phyloP scores from a whole-genome alignment of 176 grass and related monocot species.

The Carex pumila region DNA sequence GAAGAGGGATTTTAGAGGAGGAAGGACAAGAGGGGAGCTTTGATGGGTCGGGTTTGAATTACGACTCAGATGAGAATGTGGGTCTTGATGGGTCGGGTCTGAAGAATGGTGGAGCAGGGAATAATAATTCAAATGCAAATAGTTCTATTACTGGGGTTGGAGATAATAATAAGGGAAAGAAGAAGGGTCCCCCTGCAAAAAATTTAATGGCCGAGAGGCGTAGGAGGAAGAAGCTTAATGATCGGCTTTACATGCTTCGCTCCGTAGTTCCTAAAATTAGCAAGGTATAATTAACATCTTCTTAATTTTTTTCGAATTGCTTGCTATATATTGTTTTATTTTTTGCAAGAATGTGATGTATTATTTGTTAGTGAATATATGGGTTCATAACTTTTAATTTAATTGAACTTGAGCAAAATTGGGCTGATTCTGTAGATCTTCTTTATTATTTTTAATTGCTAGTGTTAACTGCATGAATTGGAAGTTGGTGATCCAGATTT shows the following conservation, averaged over 20 bases:
- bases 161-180: conserved; percentile 68
- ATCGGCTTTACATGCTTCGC: conserved; percentile 96
- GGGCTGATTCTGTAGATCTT: not conserved
- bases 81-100: conserved; percentile 24
- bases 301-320: not conserved
- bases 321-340: not conserved
- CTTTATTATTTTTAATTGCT: no score
- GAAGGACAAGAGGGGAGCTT: conserved; percentile 71
- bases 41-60: conserved; percentile 79
- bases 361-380: not conserved
- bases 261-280: conserved; percentile 99
- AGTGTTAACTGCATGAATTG: no score
- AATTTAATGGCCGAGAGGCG: conserved; percentile 98
- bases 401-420: not conserved
- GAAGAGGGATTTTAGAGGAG: conserved; percentile 38
- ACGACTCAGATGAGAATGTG: conserved; percentile 70
- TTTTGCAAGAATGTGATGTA: not conserved
- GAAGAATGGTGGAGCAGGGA: conserved; percentile 28
- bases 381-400: not conserved
- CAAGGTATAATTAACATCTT: conserved; percentile 58
- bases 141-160: conserved; percentile 50
- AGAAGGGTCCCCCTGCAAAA: conserved; percentile 90
- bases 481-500: no score
- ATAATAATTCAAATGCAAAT: conserved; percentile 80
- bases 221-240: conserved; percentile 96